Base-by-base conservation (phyloP, 306 rosid species). In the Trichosanthes truncata region DNA sequence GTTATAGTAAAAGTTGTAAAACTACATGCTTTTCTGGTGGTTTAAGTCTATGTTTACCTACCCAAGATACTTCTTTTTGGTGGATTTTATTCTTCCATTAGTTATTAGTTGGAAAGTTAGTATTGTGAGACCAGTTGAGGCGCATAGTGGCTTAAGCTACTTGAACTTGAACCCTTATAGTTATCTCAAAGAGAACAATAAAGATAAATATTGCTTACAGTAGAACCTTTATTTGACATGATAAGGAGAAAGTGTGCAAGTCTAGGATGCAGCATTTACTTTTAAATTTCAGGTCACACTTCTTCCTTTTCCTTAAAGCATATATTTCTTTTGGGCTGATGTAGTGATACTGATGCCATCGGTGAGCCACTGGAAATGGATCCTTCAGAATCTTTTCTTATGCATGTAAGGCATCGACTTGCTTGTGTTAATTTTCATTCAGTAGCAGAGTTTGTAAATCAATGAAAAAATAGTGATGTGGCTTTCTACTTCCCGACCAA, bases 311-410 rank as follows among this genome's bases (percentile, higher is more conserved):
- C 46, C 77, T 60, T 45, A 74, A 77, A 82, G 59, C 61, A 45
- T 67, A 21, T 71, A 43, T 83, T 77, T 82, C 56, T 79, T 76
- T 80, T 84, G 61, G 57, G 56, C 83, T 81, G 69, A 71, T 90
- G 81, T 82, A 92, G 98, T 81, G 89, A 87, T 60, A 85, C 74
- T 49, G 87, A 86, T 79, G 80, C 55, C 80, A 51, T 80, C 77
- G 91, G 83, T 35, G 93, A 87, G 82, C 89, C 85, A 18, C 51
- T 83, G 82, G 89, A 90, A 82, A 55, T 87, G 80, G 81, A 74
- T 82, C 78, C 83, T 83, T 84, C 84, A 13, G 91, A 84, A 62
- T 80, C 86, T 85, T 67, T 77, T 78, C 79, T 68, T 75, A 72
- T 77, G 60, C 86, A 41, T 88, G 97, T 92, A 87, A 88, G 88